Evolutionary conservation across 2,329 filamentous ascomycete species (phyloP).

Genomic region (Escovopsis sp.): DNA sequence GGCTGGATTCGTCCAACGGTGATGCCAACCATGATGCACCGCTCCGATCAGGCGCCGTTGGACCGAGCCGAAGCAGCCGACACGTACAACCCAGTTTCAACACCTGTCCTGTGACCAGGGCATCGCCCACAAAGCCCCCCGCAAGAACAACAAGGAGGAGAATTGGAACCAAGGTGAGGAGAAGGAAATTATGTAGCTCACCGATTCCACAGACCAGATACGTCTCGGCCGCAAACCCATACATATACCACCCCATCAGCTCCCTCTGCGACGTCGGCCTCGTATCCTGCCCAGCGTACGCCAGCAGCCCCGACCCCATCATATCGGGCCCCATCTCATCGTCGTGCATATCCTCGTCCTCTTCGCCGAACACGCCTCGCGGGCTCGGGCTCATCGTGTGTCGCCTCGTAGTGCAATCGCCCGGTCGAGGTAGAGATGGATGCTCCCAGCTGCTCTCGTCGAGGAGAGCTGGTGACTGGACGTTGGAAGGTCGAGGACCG

Average conservation of each 20-base stretch:
- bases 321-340: conserved; percentile 21
- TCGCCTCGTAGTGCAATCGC: conserved; percentile 1
- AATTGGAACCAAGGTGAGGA: conserved; percentile 5
- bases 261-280: conserved; percentile 79
- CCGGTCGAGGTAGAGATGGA: no score
- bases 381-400: conserved; percentile 19
- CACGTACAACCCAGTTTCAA: no score
- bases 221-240: conserved; percentile 90
- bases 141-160: background rate
- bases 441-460: no score
- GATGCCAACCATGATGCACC: no score
- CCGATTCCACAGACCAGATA: conserved; percentile 75
- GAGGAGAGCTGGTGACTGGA: no score
- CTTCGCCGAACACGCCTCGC: no score
- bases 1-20: no score
- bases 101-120: no score
- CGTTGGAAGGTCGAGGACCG: no score
- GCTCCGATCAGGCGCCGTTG: no score
- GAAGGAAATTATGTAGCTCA: conserved; percentile 22
- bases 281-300: conserved; percentile 72
- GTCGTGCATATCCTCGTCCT: no score
- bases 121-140: background rate
- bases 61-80: no score
- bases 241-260: conserved; percentile 87
- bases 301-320: conserved; percentile 22